Conservation (phyloP, 1,139 yeast genomes). For the Kodamaea ohmeri region DNA sequence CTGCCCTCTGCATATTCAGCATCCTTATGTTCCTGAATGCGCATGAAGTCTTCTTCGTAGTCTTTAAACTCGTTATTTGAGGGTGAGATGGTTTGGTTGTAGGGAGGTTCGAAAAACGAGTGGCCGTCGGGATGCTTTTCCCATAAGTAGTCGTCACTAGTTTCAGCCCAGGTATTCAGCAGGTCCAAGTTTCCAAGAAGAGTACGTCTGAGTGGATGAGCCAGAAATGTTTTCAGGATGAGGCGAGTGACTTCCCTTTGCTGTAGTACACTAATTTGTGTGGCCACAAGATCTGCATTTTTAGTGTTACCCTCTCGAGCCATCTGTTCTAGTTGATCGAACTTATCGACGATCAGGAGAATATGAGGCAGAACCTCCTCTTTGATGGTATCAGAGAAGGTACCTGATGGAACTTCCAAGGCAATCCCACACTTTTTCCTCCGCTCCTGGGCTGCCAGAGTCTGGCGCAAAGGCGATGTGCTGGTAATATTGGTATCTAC, state of each 20-base stretch:
- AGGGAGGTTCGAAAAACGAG: slow-evolving; percentile 39
- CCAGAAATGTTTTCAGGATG: slow-evolving; percentile 5
- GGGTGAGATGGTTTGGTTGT: slow-evolving; percentile 23
- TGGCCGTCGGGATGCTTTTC: slow-evolving; percentile 35
- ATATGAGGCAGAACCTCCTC: slow-evolving; percentile 9
- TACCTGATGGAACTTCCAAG: slow-evolving; percentile 9
- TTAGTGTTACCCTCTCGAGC: slow-evolving; percentile 6
- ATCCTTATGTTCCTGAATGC: slow-evolving; percentile 20
- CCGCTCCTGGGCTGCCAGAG: slow-evolving; percentile 8
- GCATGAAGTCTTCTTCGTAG: slow-evolving; percentile 35
- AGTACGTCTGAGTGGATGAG: slow-evolving; percentile 39
- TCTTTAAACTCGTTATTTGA: slow-evolving; percentile 29
- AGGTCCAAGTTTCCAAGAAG: slow-evolving; percentile 31
- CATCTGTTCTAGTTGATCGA: slow-evolving; percentile 10
- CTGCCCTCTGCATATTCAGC: slow-evolving; percentile 19
- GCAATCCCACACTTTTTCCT: slow-evolving; percentile 10
- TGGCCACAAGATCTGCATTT: slow-evolving; percentile 9
- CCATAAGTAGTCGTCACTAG: slow-evolving; percentile 45
- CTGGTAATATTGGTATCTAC: not conserved
- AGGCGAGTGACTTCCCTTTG: slow-evolving; percentile 9
- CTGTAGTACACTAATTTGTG: slow-evolving; percentile 10
- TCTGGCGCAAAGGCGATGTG: not conserved
- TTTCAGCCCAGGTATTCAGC: slow-evolving; percentile 26
- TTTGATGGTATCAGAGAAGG: slow-evolving; percentile 4
- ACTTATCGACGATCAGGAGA: slow-evolving; percentile 9